These are phyloP conservation scores for Populus nigra DNA, from an alignment of 345 rosid species.

Conservation along the genomic window DNA sequence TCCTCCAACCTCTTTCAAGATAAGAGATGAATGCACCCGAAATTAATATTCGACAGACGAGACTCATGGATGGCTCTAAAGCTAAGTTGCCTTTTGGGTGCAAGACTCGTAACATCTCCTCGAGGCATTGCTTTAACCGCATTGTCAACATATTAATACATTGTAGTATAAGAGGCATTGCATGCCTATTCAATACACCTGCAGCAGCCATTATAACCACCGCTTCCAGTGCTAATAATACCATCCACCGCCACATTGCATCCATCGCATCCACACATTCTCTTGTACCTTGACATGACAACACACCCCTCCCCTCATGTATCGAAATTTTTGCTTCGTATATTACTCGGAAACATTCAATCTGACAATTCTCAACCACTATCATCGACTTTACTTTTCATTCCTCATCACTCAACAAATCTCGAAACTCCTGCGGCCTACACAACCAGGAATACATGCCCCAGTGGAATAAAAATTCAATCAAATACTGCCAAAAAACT, in stretches of 20 bases:
- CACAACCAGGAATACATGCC: neutral
- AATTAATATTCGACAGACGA: too few species aligned
- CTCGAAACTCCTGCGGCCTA: neutral
- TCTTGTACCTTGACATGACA: conserved; percentile 8
- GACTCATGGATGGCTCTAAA: neutral
- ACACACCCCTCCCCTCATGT: neutral
- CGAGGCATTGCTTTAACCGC: neutral
- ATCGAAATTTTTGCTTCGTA: neutral
- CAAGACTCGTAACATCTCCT: neutral
- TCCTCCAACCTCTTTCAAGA: neutral
- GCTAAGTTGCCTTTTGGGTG: neutral
- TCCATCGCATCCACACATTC: conserved; percentile 8
- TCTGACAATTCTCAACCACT: neutral
- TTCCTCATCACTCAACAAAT: neutral
- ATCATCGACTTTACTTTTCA: neutral
- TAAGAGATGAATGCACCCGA: neutral
- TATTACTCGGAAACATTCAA: conserved; percentile 5
- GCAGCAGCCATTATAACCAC: neutral
- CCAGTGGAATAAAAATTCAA: neutral
- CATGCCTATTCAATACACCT: neutral
- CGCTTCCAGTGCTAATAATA: neutral
- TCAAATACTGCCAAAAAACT: neutral
- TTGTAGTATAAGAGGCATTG: neutral
- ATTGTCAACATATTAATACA: neutral
- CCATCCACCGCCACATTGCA: neutral